Evolutionary conservation across 371 early-diverging fungal genomes (phyloP), one percentile per base, ranked within the genome.

Genomic region (Mortierella sp.): DNA sequence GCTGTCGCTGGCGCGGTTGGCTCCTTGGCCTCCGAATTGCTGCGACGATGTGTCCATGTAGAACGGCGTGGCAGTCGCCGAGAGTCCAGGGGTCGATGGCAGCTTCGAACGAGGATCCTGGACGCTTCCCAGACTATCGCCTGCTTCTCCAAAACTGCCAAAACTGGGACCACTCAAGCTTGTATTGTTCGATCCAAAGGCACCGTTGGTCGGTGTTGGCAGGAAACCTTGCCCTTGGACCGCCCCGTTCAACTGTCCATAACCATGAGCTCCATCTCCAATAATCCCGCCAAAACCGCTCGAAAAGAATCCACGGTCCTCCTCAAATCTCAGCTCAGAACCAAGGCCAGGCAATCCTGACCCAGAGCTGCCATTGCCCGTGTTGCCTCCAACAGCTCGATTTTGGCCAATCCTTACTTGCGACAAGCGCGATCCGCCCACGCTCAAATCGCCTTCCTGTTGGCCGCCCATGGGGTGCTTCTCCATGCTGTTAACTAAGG

Each of bases 271-370:
- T 21, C 79, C 82, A 1, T 81, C 82, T 3, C 85, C 85, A 77
- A 85, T 81, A 52, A 85, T 85, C 8, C 82, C 85, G 21, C 85
- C 85, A 54, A 85, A 78, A 9, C 85, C 85, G 68, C 75, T 81
- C 26, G 81, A 76, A 70, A 85, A 81, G 45, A 85, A 82, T 26
- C 81, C 85, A 3, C 80, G 78, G 16, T 78, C 81, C 31, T 77
- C 76, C 55, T 84, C 84, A 76, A 84, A 84, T 38, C 81, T 78
- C 34, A 81, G 73, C 21, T 70, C 74, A 6, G 81, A 16, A 6
- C 50, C 42, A 57, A 50, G 42, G n/a, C 80, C 76, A 44, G 72
- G 50, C 26, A 79, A 54, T 28, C 78, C 75, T 28, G 58, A 28
- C 26, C 78, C 75, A 42, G 58, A 28, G 48, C 72, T 57, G 28